Conservation (phyloP, 805 yeast species). For the Suhomyces emberorum region DNA sequence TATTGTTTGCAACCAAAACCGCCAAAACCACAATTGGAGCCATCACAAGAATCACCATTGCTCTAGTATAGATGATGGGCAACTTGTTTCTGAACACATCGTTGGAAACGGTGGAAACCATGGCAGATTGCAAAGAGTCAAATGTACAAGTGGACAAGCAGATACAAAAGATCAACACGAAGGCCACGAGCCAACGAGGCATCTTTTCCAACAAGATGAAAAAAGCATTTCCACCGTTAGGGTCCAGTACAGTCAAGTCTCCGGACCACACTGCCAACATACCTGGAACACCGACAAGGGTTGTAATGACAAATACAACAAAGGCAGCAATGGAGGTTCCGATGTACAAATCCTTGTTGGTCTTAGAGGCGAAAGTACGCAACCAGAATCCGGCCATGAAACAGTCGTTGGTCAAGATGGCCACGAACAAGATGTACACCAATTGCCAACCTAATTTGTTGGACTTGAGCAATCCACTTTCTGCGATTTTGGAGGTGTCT, state of each 20-base stretch:
- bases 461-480: conserved; percentile 60
- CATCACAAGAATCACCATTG: conserved; percentile 69
- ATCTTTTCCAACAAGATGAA: conserved; percentile 65
- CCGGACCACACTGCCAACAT: conserved; percentile 91
- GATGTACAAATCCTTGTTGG: conserved; percentile 69
- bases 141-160: conserved; percentile 82
- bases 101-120: conserved; percentile 84
- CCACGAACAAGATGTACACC: conserved; percentile 76
- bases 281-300: conserved; percentile 79
- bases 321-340: conserved; percentile 76
- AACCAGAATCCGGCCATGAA: conserved; percentile 93
- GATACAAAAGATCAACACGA: conserved; percentile 71
- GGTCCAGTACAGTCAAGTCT: conserved; percentile 49
- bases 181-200: conserved; percentile 85
- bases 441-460: conserved; percentile 86
- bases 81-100: conserved; percentile 84
- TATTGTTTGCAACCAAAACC: conserved; percentile 73
- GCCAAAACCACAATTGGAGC: conserved; percentile 89
- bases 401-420: conserved; percentile 85
- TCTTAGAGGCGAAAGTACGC: conserved; percentile 83
- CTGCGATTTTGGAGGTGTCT: conserved; percentile 59
- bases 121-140: conserved; percentile 84
- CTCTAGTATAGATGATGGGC: conserved; percentile 62
- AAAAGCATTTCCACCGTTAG: conserved; percentile 64
- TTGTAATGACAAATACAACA: conserved; percentile 58